Evolutionary conservation across 495 filamentous ascomycete species (phyloP).

Genomic region (Aspergillus mulundensis): DNA sequence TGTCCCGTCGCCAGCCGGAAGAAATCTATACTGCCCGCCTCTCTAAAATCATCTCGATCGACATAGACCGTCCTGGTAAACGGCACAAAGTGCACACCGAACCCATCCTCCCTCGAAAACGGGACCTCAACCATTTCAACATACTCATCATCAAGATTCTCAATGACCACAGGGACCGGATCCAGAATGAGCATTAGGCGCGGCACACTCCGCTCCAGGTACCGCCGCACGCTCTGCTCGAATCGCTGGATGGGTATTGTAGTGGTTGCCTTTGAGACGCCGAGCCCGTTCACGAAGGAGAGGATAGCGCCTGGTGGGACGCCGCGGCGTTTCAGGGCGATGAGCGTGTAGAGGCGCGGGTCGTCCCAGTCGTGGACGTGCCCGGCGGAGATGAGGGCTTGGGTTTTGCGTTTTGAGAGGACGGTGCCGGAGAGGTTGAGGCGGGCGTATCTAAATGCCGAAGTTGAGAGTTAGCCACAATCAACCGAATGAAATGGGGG

Average conservation of each 20-base stretch:
- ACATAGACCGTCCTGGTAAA: constrained; percentile 74
- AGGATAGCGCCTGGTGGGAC: constrained; percentile 81
- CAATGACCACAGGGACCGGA: constrained; percentile 63
- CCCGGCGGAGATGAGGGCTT: constrained; percentile 60
- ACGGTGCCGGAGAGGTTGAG: constrained; percentile 1
- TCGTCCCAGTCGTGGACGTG: constrained; percentile 81
- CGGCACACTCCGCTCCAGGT: constrained; percentile 78
- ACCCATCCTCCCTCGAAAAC: not conserved
- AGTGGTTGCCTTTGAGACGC: constrained; percentile 69
- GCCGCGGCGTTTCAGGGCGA: constrained; percentile 71
- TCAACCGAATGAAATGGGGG: too few species aligned
- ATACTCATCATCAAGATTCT: constrained; percentile 66
- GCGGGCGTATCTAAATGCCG: constrained; percentile 3
- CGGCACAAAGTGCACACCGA: constrained; percentile 54
- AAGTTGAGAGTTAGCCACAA: too few species aligned
- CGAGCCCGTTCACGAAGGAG: constrained; percentile 78
- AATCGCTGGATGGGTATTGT: constrained; percentile 69
- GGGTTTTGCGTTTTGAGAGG: constrained; percentile 48
- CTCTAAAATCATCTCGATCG: constrained; percentile 83
- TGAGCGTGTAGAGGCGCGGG: constrained; percentile 80
- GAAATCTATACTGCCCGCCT: constrained; percentile 76
- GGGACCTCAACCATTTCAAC: constrained; percentile 44
- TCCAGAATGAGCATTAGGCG: constrained; percentile 74
- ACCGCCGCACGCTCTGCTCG: constrained; percentile 69
- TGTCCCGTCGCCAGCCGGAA: constrained; percentile 90